phyloP scores from a whole-genome alignment of 805 yeast species.

The Metschnikowia peoriensis region DNA sequence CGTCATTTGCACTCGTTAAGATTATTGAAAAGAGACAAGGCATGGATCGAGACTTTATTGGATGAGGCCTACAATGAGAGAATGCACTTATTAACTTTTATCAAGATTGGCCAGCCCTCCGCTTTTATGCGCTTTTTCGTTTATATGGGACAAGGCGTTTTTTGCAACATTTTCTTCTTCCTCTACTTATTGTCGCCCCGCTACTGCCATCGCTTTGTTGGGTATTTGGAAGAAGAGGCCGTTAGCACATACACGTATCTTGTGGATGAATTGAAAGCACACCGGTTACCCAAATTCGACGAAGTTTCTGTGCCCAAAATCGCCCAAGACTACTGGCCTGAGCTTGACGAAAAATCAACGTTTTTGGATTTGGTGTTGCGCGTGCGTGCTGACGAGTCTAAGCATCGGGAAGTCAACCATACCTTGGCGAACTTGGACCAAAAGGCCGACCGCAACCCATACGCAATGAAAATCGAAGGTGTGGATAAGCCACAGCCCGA shows the following conservation, averaged over 20 bases:
- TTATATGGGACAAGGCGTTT: conserved; percentile 67
- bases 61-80: conserved; percentile 80
- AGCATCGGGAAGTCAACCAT: conserved; percentile 77
- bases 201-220: conserved; percentile 73
- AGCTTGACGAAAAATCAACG: conserved; percentile 47
- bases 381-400: conserved; percentile 74
- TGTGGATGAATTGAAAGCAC: conserved; percentile 53
- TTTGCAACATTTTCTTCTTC: conserved; percentile 63
- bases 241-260: conserved; percentile 64
- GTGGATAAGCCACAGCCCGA: conserved; percentile 36
- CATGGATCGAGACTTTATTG: conserved; percentile 69
- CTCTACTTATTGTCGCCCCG: conserved; percentile 57
- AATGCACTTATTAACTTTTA: conserved; percentile 71
- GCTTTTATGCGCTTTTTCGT: conserved; percentile 53
- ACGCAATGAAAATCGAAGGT: conserved; percentile 46
- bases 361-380: conserved; percentile 59
- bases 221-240: conserved; percentile 76
- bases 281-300: conserved; percentile 49
- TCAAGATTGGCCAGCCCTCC: conserved; percentile 63
- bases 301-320: conserved; percentile 51
- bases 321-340: conserved; percentile 55
- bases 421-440: conserved; percentile 65
- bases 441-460: conserved; percentile 62
- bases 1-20: conserved; percentile 67
- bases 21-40: conserved; percentile 61